Evolutionary conservation across 345 rosid genomes (phyloP).

Genomic region (Hevea brasiliensis): DNA sequence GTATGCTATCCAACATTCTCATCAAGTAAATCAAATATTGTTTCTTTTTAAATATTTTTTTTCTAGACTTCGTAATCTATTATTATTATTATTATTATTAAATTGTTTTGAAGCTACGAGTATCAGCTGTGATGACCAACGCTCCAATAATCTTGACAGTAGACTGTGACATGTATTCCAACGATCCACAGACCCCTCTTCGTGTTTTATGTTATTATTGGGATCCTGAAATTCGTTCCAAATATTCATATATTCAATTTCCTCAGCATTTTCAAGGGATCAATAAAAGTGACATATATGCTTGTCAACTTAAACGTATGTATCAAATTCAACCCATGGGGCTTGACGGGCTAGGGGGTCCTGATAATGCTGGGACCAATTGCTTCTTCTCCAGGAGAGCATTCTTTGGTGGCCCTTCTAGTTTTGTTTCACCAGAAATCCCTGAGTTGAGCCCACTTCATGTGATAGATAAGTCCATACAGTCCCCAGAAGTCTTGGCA

Average conservation of each 20-base stretch:
- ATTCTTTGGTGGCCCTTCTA: conserved; percentile 50
- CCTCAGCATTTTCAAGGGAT: conserved; percentile 57
- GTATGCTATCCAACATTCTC: conserved; percentile 38
- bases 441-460: conserved; percentile 35
- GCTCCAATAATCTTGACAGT: conserved; percentile 62
- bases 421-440: conserved; percentile 29
- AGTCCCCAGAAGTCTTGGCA: conserved; percentile 21
- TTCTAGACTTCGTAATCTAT: neutral
- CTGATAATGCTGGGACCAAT: conserved; percentile 54
- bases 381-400: conserved; percentile 60
- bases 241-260: conserved; percentile 53
- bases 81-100: neutral
- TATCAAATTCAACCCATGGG: conserved; percentile 49
- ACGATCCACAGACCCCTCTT: conserved; percentile 54
- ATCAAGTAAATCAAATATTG: no score
- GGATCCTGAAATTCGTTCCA: conserved; percentile 34
- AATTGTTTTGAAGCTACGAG: conserved; percentile 51
- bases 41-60: neutral
- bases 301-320: conserved; percentile 35
- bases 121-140: conserved; percentile 65
- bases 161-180: conserved; percentile 81
- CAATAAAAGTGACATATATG: conserved; percentile 50
- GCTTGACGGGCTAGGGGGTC: conserved; percentile 51
- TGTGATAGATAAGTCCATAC: conserved; percentile 30
- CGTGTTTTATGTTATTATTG: conserved; percentile 51